These are phyloP conservation scores for Phascolomyces articulosus DNA, from an alignment of 371 early-diverging fungal genomes.

Conservation along the genomic window DNA sequence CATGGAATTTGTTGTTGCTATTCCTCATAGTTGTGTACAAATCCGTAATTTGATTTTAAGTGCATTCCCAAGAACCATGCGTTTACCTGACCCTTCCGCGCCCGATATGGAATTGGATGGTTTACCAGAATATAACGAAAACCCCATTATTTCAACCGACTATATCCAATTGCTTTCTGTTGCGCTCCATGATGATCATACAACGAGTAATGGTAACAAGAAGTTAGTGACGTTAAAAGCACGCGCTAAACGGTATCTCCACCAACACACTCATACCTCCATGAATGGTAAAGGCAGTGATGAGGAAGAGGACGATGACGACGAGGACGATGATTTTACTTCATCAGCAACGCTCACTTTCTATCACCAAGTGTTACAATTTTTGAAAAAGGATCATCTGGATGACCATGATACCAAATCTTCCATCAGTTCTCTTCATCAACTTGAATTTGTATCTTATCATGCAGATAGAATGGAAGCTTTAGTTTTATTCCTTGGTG, in stretches of 20 bases:
- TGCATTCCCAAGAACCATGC: conserved; percentile 94
- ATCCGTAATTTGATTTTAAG: conserved; percentile 93
- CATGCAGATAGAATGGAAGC: conserved; percentile 8
- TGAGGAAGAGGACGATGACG: neutral
- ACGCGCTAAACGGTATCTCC: neutral
- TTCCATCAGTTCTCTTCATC: neutral
- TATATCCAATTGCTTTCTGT: neutral
- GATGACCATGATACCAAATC: too few species aligned
- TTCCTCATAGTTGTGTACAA: conserved; percentile 93
- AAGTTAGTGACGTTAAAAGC: neutral
- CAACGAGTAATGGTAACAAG: too few species aligned
- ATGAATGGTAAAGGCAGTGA: neutral
- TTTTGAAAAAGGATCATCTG: neutral
- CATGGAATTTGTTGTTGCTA: conserved; percentile 83
- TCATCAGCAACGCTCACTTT: too few species aligned
- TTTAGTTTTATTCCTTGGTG: conserved; percentile 18
- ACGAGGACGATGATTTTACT: neutral
- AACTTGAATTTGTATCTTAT: neutral
- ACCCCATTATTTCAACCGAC: conserved; percentile 13
- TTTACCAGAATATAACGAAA: conserved; percentile 73
- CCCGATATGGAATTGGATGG: conserved; percentile 87
- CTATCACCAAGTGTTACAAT: neutral
- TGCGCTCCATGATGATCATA: neutral
- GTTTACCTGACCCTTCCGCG: conserved; percentile 94
- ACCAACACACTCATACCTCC: too few species aligned